phyloP scores from a whole-genome alignment of 2,329 filamentous ascomycete genomes.

The Coniochaeta prunicola region DNA sequence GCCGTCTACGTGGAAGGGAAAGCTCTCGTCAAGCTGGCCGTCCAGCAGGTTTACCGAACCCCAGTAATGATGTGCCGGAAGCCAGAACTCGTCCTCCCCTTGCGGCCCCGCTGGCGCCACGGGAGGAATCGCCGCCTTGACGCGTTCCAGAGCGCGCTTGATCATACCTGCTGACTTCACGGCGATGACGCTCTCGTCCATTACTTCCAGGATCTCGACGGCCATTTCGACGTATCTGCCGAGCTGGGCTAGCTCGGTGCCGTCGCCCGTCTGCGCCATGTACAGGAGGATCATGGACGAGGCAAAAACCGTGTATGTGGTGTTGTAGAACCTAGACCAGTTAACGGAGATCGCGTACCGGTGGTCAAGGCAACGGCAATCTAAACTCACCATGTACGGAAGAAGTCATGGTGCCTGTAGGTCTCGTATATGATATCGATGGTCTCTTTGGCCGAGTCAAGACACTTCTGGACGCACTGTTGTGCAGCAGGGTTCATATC shows the following conservation, averaged over 20 bases:
- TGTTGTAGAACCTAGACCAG: conserved; percentile 20
- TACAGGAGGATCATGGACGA: conserved; percentile 21
- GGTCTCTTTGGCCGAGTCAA: conserved; percentile 18
- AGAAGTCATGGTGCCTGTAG: conserved; percentile 1
- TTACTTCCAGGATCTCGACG: conserved; percentile 1
- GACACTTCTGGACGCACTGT: conserved; percentile 13
- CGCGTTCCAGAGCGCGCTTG: not conserved
- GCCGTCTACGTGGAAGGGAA: not conserved
- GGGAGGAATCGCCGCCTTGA: not conserved
- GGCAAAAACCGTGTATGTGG: conserved; percentile 20
- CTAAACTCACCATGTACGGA: conserved; percentile 18
- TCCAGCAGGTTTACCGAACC: not conserved
- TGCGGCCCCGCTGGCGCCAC: not conserved
- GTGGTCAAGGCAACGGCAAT: not conserved
- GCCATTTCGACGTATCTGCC: not conserved
- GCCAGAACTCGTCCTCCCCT: not conserved
- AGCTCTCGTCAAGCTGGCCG: not conserved
- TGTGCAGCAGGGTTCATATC: conserved; percentile 12
- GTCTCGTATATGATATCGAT: conserved; percentile 17
- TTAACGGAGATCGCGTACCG: not conserved
- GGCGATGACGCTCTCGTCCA: not conserved
- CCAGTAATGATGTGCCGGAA: not conserved
- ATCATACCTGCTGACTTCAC: not conserved
- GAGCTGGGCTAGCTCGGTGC: not conserved
- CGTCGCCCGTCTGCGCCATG: conserved; percentile 4